Conservation (phyloP, 768 basidiomycete genomes). For the Favolaschia claudopus region DNA sequence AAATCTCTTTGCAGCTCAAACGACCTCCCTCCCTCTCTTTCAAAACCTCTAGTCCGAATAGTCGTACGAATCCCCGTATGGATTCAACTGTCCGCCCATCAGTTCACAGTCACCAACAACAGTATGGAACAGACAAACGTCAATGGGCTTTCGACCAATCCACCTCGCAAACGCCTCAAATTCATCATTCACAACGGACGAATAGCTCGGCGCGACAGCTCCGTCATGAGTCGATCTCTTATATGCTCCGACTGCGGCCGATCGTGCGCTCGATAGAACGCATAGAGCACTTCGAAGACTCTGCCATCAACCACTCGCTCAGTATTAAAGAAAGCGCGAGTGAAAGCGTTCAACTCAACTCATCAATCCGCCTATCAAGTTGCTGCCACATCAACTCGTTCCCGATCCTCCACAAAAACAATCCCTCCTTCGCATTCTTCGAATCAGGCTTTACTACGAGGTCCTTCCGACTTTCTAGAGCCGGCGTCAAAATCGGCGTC, state of each 20-base stretch:
- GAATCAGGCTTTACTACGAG: not conserved
- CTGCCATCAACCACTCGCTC: not conserved
- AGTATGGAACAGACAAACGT: no score
- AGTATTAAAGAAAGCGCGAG: not conserved
- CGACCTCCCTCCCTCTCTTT: no score
- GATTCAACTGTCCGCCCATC: no score
- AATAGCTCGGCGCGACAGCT: not conserved
- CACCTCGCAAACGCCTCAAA: conserved; percentile 2
- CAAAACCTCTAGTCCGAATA: no score
- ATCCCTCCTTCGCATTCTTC: not conserved
- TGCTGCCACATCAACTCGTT: conserved; percentile 15
- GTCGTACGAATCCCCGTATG: no score
- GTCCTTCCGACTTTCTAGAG: not conserved
- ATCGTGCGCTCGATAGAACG: conserved; percentile 6
- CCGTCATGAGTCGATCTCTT: not conserved
- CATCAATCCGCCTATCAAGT: conserved; percentile 1
- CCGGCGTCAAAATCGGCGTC: not conserved
- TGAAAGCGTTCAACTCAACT: conserved; percentile 2
- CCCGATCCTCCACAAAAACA: conserved; percentile 11
- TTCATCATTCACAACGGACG: not conserved
- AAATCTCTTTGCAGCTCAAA: no score
- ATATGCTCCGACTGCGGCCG: no score
- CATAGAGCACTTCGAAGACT: conserved; percentile 3
- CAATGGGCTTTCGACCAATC: no score
- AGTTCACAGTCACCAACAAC: no score